Base-by-base conservation (phyloP, 305 asterid genomes). In the Fraxinus sp. region DNA sequence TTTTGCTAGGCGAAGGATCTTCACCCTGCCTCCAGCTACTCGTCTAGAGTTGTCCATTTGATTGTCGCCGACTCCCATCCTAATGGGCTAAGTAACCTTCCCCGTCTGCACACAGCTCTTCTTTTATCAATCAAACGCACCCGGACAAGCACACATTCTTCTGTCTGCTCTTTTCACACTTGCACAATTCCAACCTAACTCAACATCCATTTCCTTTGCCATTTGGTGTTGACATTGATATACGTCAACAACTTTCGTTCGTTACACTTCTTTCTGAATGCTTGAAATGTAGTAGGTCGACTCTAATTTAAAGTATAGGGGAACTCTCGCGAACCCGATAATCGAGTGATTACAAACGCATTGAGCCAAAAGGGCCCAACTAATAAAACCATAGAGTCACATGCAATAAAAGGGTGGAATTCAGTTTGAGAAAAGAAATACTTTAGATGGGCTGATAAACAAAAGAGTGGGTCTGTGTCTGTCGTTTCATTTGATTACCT, bases 401-500 rank as follows among this genome's bases (percentile, higher is more conserved):
- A 2, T 7, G 70, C 13, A 59, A 7, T 20, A 2, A 59, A 59
- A 20, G 30, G 10, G 70, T 59, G 3, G 26, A 55, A 18, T 6
- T 57, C 30, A 59, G 11, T 59, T 55, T 16, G 22, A 55, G 66
- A 55, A 55, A n/a, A n/a, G 4, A n/a, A 3, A 1, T 16, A 5
- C 26, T 11, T 1, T 24, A 26, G 37, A 11, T 68, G 3, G 3
- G 37, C 20, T 11, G 75, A 68, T 68, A 28, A 28, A 11, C 16
- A 28, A 24, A 64, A 66, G 37, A 26, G 36, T 68, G 75, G 75
- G 7, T 28, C n/a, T 11, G 9, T 28, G 35, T 32, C 35, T 32
- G 35, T 32, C 75, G 75, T 68, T 68, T 68, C 75, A 30, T 26
- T 28, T 68, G 75, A 28, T 68, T 68, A 68, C 75, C 75, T 68